phyloP scores from a whole-genome alignment of 192 early-diverging fungal genomes.

The Backusella australiensis region DNA sequence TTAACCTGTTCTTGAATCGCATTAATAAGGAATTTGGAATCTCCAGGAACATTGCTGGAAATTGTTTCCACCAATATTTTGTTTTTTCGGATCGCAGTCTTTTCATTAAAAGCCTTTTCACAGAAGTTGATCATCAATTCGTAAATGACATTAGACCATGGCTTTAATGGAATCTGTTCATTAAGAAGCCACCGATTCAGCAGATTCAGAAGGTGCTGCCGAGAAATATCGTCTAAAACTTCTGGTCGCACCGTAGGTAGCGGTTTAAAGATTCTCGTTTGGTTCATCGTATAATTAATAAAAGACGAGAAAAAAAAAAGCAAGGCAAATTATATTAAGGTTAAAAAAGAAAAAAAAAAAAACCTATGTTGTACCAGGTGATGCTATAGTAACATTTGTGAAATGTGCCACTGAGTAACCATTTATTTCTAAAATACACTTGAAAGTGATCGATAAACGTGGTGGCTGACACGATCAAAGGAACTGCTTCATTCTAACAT shows the following conservation, averaged over 20 bases:
- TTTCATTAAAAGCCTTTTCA: background rate
- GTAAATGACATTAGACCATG: background rate
- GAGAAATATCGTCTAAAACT: constrained; percentile 3
- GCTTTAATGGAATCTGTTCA: background rate
- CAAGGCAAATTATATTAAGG: background rate
- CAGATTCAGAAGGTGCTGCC: background rate
- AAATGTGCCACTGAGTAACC: background rate
- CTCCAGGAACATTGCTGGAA: background rate
- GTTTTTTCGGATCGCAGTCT: background rate
- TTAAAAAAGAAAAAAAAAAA: background rate
- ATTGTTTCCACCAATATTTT: background rate
- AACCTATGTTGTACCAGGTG: background rate
- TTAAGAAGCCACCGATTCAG: background rate
- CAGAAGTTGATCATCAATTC: background rate
- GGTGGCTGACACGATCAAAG: background rate
- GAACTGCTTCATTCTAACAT: background rate
- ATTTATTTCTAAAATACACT: background rate
- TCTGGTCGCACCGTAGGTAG: background rate
- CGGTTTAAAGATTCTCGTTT: background rate
- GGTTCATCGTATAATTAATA: background rate
- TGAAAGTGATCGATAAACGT: background rate
- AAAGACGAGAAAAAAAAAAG: background rate
- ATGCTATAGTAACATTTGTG: background rate
- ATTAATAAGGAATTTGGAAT: constrained; percentile 3
- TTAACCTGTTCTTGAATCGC: background rate